Conservation (phyloP, 495 filamentous ascomycete species). For the Xylaria cubensis region DNA sequence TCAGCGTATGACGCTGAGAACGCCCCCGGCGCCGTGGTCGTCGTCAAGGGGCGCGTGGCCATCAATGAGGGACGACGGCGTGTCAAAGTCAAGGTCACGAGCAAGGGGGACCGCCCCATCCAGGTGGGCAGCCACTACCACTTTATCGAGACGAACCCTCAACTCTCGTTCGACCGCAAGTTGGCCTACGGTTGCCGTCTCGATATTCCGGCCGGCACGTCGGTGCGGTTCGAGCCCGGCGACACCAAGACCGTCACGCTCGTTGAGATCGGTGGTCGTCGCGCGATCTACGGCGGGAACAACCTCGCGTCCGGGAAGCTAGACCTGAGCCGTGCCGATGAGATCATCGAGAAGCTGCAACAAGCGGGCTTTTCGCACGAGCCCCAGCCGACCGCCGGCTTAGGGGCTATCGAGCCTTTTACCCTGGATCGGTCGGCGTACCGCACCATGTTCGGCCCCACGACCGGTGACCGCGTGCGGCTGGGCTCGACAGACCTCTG, state of each 20-base stretch:
- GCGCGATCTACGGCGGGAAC: slow-evolving; percentile 88
- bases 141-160: slow-evolving; percentile 91
- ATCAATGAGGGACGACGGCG: slow-evolving; percentile 79
- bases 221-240: slow-evolving; percentile 93
- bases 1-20: slow-evolving; percentile 67
- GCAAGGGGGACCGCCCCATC: slow-evolving; percentile 88
- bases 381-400: slow-evolving; percentile 66
- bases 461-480: slow-evolving; percentile 81
- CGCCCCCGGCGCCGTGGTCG: slow-evolving; percentile 81
- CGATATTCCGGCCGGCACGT: slow-evolving; percentile 91
- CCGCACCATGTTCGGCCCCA: slow-evolving; percentile 90
- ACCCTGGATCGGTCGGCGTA: slow-evolving; percentile 82
- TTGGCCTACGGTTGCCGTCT: slow-evolving; percentile 84
- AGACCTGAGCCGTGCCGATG: slow-evolving; percentile 63
- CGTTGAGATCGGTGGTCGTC: slow-evolving; percentile 86
- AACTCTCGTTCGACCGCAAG: slow-evolving; percentile 88
- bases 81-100: slow-evolving; percentile 77
- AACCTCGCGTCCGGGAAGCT: slow-evolving; percentile 74
- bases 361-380: slow-evolving; percentile 78
- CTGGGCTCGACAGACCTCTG: slow-evolving; percentile 88
- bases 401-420: slow-evolving; percentile 59
- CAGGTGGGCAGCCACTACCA: slow-evolving; percentile 98
- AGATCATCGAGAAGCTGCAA: slow-evolving; percentile 70
- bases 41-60: slow-evolving; percentile 68
- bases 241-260: slow-evolving; percentile 92